These are phyloP conservation scores for Venturia pyrina DNA, from an alignment of 2,329 filamentous ascomycete species.

Conservation along the genomic window DNA sequence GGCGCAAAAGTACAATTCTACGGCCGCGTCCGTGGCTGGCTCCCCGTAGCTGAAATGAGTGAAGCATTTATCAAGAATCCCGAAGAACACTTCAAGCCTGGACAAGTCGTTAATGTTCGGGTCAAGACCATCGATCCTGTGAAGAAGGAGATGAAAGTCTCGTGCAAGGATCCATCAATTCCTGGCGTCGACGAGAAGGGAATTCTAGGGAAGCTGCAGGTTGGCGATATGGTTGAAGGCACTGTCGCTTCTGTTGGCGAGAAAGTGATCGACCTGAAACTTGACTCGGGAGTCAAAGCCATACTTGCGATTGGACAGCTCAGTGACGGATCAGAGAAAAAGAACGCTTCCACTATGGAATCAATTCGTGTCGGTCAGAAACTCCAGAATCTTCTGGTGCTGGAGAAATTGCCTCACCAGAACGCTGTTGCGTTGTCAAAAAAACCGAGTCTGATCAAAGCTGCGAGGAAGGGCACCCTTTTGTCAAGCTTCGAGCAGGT, in stretches of 20 bases:
- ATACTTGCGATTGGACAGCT: constrained; percentile 69
- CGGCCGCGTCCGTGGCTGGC: constrained; percentile 69
- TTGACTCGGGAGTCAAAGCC: constrained; percentile 67
- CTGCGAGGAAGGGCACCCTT: constrained; percentile 60
- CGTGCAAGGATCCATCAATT: constrained; percentile 79
- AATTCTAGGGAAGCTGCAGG: constrained; percentile 61
- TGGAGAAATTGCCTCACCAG: constrained; percentile 76
- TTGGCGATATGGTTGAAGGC: constrained; percentile 67
- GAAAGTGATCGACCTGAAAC: constrained; percentile 52
- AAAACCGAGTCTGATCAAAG: constrained; percentile 73
- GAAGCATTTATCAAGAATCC: constrained; percentile 91
- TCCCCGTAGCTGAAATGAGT: constrained; percentile 95
- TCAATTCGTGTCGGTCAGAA: constrained; percentile 78
- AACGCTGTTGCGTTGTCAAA: constrained; percentile 67
- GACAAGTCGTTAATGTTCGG: constrained; percentile 86
- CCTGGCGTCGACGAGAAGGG: constrained; percentile 67
- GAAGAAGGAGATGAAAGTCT: constrained; percentile 66
- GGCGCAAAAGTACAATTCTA: constrained; percentile 94
- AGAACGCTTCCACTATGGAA: constrained; percentile 66
- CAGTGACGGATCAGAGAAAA: constrained; percentile 72
- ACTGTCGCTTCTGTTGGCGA: constrained; percentile 44
- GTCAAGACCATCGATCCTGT: constrained; percentile 71
- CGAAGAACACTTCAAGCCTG: constrained; percentile 75
- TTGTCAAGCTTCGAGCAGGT: constrained; percentile 64
- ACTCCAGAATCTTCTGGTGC: constrained; percentile 68